These are phyloP conservation scores for Hymenoscyphus occultus DNA, from an alignment of 2,329 filamentous ascomycete species.

Conservation along the genomic window DNA sequence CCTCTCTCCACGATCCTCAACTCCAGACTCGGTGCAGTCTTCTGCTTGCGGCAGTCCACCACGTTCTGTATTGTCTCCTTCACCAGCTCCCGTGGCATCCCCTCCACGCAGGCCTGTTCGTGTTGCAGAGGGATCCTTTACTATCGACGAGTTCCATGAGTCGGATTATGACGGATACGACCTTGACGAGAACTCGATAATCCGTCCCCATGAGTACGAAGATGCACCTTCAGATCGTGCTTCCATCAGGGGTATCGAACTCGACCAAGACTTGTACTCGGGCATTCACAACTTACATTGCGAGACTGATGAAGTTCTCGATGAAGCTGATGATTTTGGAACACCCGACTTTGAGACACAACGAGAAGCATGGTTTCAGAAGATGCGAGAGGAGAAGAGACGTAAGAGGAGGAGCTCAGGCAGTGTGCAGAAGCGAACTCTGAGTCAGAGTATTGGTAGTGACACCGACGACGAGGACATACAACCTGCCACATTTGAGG, in stretches of 20 bases:
- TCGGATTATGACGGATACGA: slow-evolving; percentile 33
- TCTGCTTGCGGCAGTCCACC: slow-evolving; percentile 32
- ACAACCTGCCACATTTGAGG: slow-evolving; percentile 30
- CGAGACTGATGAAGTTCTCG: slow-evolving; percentile 13
- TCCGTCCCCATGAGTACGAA: slow-evolving; percentile 28
- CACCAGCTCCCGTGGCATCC: slow-evolving; percentile 18
- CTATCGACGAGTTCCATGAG: slow-evolving; percentile 33
- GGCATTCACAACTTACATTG: slow-evolving; percentile 28
- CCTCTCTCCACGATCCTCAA: slow-evolving; percentile 41
- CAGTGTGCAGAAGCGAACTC: slow-evolving; percentile 34
- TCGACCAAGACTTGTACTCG: slow-evolving; percentile 25
- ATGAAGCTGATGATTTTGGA: not conserved
- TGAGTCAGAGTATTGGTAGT: slow-evolving; percentile 36
- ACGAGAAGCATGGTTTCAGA: slow-evolving; percentile 30
- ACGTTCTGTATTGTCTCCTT: slow-evolving; percentile 31
- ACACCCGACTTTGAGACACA: slow-evolving; percentile 17
- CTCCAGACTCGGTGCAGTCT: slow-evolving; percentile 34
- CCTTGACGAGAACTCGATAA: slow-evolving; percentile 18
- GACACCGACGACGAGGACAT: slow-evolving; percentile 38
- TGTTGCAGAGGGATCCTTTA: slow-evolving; percentile 32
- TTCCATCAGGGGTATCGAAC: slow-evolving; percentile 24
- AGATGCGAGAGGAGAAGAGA: slow-evolving; percentile 27
- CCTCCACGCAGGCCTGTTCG: slow-evolving; percentile 15
- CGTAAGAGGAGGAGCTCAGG: slow-evolving; percentile 32
- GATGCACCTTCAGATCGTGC: slow-evolving; percentile 34